Evolutionary conservation across 1,284 basidiomycete species (phyloP).

Genomic region (Microbotryum saponariae): DNA sequence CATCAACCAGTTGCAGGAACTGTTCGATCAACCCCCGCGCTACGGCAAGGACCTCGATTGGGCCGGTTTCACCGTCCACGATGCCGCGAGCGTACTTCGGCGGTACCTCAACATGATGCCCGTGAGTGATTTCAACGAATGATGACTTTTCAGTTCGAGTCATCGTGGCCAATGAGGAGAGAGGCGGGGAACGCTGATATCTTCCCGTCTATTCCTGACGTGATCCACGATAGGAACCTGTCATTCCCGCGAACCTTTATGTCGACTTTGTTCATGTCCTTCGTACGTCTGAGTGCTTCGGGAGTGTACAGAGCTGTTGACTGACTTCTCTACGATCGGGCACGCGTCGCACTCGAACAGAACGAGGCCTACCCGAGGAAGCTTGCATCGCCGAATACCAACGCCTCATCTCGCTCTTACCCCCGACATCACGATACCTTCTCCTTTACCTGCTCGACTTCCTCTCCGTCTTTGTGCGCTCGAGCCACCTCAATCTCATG

Average conservation of each 20-base stretch:
- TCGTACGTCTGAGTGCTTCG: slow-evolving; percentile 46
- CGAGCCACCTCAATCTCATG: slow-evolving; percentile 89
- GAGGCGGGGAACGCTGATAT: not conserved
- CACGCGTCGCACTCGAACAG: not conserved
- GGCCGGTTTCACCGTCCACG: slow-evolving; percentile 85
- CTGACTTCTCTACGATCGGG: not conserved
- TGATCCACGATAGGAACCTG: slow-evolving; percentile 58
- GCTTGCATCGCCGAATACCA: slow-evolving; percentile 65
- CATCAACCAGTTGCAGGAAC: slow-evolving; percentile 86
- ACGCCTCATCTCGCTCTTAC: slow-evolving; percentile 72
- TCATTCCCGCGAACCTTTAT: slow-evolving; percentile 82
- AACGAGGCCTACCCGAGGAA: slow-evolving; percentile 19
- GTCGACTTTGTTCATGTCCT: slow-evolving; percentile 75
- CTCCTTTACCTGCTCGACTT: slow-evolving; percentile 93
- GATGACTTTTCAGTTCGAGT: not conserved
- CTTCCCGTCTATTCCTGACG: not conserved
- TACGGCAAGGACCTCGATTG: slow-evolving; percentile 91
- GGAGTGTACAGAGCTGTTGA: too few relatives aligned
- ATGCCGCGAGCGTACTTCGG: slow-evolving; percentile 91
- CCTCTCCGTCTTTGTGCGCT: slow-evolving; percentile 85
- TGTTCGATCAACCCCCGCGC: slow-evolving; percentile 74
- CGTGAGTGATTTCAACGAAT: slow-evolving; percentile 49
- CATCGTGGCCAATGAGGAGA: not conserved
- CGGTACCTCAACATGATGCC: slow-evolving; percentile 95
- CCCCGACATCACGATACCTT: slow-evolving; percentile 83